Percentiles rank a stretch among this genome's conserved stretches.
Evolutionary conservation across 1,139 yeast genomes (phyloP).

Genomic region (Hansenula sp.): DNA sequence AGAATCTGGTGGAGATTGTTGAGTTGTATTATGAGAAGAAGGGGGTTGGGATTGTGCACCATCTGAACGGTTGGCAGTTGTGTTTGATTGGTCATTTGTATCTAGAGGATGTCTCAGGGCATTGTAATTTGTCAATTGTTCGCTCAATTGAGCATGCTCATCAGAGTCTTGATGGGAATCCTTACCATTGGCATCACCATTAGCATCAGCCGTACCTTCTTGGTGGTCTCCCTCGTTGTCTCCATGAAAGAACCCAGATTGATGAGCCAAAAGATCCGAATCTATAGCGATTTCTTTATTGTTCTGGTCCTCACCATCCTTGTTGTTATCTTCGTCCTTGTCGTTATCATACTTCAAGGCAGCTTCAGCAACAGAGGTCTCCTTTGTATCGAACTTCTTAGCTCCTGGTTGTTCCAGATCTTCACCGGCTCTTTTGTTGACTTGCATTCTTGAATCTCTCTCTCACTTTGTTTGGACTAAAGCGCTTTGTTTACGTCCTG

Average conservation of each 20-base stretch:
- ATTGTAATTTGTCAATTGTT: conserved; percentile 1
- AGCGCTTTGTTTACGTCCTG: conserved; percentile 4
- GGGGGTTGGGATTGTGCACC: conserved; percentile 15
- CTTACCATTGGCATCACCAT: conserved; percentile 22
- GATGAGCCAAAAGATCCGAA: conserved; percentile 45
- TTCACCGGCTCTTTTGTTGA: conserved; percentile 11
- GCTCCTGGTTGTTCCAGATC: conserved; percentile 1
- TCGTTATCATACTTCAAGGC: conserved; percentile 11
- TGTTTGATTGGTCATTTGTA: neutral
- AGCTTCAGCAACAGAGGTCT: conserved; percentile 9
- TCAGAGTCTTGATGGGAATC: conserved; percentile 13
- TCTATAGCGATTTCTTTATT: conserved; percentile 28
- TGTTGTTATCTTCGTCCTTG: conserved; percentile 4
- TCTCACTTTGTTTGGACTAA: neutral
- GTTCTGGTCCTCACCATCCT: conserved; percentile 11
- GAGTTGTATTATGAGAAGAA: conserved; percentile 17
- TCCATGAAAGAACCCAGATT: conserved; percentile 25
- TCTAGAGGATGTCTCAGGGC: neutral
- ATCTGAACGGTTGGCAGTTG: neutral
- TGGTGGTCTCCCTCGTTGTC: conserved; percentile 18
- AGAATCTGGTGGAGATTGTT: conserved; percentile 26
- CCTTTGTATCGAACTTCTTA: conserved; percentile 5
- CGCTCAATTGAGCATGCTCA: conserved; percentile 15
- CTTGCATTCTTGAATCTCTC: conserved; percentile 12
- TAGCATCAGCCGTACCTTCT: conserved; percentile 15